Conservation (phyloP, 495 filamentous ascomycete species). For the Parathielavia hyrcaniae region DNA sequence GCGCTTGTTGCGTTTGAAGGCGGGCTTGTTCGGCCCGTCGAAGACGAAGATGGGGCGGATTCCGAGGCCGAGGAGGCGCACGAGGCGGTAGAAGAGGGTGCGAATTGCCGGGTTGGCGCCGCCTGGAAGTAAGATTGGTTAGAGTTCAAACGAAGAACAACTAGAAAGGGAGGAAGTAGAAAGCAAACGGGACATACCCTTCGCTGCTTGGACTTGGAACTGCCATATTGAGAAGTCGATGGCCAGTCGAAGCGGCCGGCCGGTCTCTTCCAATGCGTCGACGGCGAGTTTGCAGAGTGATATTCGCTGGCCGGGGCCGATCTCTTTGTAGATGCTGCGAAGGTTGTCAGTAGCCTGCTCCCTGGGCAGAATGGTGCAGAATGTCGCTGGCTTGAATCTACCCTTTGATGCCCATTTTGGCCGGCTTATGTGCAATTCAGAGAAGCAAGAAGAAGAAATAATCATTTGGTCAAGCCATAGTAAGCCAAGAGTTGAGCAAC, state of each 20-base stretch:
- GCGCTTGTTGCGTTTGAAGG: constrained; percentile 79
- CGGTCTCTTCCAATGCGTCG: constrained; percentile 61
- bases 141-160: background rate
- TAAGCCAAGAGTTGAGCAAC: no score
- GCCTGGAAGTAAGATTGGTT: constrained; percentile 41
- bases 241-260: constrained; percentile 74
- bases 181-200: constrained; percentile 43
- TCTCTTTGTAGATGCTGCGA: constrained; percentile 76
- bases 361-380: background rate
- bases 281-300: constrained; percentile 79
- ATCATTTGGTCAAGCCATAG: no score
- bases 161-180: background rate
- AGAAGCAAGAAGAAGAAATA: no score
- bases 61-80: constrained; percentile 70
- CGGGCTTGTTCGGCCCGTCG: constrained; percentile 83
- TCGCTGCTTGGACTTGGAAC: constrained; percentile 81
- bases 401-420: constrained; percentile 58
- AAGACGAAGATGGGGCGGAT: constrained; percentile 94
- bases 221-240: constrained; percentile 98
- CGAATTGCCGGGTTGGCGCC: constrained; percentile 87
- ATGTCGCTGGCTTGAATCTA: constrained; percentile 20
- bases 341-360: background rate
- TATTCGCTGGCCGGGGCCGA: constrained; percentile 71
- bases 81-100: constrained; percentile 85
- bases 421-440: background rate